A percentile compares a stretch with the other conserved stretches of the same genome.
Conservation (phyloP, 164 flowering plant species). For the Macadamia integrifolia region DNA sequence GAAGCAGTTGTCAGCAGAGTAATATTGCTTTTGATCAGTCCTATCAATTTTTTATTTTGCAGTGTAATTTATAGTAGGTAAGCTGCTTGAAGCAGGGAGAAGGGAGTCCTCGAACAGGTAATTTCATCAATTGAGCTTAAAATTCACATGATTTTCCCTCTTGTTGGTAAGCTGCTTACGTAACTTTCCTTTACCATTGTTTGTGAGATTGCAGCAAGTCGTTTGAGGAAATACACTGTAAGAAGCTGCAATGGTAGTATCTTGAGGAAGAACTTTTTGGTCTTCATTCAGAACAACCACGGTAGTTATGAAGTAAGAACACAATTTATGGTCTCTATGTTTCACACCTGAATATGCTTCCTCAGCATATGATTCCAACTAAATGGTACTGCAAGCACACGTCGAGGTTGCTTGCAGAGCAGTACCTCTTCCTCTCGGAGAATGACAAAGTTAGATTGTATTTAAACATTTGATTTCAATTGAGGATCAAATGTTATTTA, state of each 20-base stretch:
- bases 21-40: background rate
- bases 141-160: too few relatives aligned
- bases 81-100: background rate
- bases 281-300: background rate
- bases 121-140: too few relatives aligned
- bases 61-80: background rate
- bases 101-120: background rate
- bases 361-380: background rate
- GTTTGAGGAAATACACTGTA: too few relatives aligned
- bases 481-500: background rate
- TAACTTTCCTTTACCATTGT: too few relatives aligned
- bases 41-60: background rate
- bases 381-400: background rate
- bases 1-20: slow-evolving; percentile 31
- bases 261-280: background rate
- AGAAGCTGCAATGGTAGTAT: too few relatives aligned
- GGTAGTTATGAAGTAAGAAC: too few relatives aligned
- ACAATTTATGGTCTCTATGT: background rate
- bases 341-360: background rate
- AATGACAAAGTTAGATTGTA: background rate
- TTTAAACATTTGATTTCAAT: too few relatives aligned
- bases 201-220: too few relatives aligned
- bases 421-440: too few relatives aligned
- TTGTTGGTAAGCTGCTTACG: too few relatives aligned
- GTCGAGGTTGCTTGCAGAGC: too few relatives aligned